Conservation (phyloP, 306 rosid genomes). For the Echinosophora koreensis region DNA sequence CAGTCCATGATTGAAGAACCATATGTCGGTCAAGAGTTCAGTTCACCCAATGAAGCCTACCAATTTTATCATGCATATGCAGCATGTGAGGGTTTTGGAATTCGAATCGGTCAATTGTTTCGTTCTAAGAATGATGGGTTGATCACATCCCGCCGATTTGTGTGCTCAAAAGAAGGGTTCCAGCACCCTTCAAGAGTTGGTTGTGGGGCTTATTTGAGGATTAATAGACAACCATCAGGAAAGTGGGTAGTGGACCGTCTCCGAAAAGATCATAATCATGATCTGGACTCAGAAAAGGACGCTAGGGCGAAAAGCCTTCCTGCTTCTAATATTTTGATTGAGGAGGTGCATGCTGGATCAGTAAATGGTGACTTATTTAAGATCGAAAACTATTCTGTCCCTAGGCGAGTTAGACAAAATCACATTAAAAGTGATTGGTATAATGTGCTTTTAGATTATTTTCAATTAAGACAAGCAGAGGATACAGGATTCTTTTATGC, state of each 20-base stretch:
- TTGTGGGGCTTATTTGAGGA: slow-evolving; percentile 91
- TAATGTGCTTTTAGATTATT: slow-evolving; percentile 75
- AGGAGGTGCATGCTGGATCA: slow-evolving; percentile 67
- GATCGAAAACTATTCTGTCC: slow-evolving; percentile 58
- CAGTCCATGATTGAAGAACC: slow-evolving; percentile 71
- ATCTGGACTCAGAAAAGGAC: slow-evolving; percentile 61
- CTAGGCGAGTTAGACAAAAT: slow-evolving; percentile 78
- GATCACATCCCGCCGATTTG: slow-evolving; percentile 88
- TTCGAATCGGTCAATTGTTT: slow-evolving; percentile 93
- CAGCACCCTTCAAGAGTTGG: slow-evolving; percentile 97
- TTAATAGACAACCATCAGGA: slow-evolving; percentile 85
- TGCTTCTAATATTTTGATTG: slow-evolving; percentile 68
- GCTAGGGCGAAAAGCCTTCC: slow-evolving; percentile 51
- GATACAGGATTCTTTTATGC: slow-evolving; percentile 96
- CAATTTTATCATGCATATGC: slow-evolving; percentile 84
- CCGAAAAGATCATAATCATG: slow-evolving; percentile 86
- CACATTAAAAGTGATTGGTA: slow-evolving; percentile 88
- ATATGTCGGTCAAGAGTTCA: slow-evolving; percentile 78
- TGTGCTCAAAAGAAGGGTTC: slow-evolving; percentile 96
- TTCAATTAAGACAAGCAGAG: slow-evolving; percentile 86
- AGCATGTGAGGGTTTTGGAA: slow-evolving; percentile 74
- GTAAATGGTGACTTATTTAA: slow-evolving; percentile 68
- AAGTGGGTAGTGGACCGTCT: slow-evolving; percentile 93
- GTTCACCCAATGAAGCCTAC: slow-evolving; percentile 86
- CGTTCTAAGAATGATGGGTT: slow-evolving; percentile 87